Evolutionary conservation across 2,329 filamentous ascomycete genomes (phyloP), one percentile per base, ranked within the genome.

Genomic region (Blumeria graminis): DNA sequence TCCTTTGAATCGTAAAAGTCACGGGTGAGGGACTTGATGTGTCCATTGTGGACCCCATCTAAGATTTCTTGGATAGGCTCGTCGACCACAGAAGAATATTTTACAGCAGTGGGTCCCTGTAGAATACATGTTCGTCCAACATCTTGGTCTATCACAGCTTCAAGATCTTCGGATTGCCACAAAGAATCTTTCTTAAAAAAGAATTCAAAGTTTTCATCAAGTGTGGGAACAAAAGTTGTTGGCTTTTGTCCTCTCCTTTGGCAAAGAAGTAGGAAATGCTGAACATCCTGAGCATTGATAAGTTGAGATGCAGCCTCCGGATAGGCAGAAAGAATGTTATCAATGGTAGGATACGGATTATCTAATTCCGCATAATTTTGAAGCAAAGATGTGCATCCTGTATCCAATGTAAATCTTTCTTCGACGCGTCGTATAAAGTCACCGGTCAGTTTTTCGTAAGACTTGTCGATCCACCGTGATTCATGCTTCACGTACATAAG

Each of bases 131-230:
- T 94, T 67, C 93, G 81, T 61, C 87, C 89, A 58, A 98, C 92
- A 67, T 98, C 93, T 70, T 96, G 92, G 63, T 77, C 90, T 59
- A 95, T 89, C 57, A 98, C 89, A 56, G 92, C 92, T 65, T 93
- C 90, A 10, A 98, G 76, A 65, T 98, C 92, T 71, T 98, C 92
- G 0, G 92, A 96, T 71, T 98, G 92, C 92, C 92, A 98, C 7
- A 98, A 77, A 1, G 92, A 98, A 69, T 98, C 92, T 74, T 98
- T 98, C 81, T 98, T 98, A 82, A 98, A 98, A 74, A 87, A 98
- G 72, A 93, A 94, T 68, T 98, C 92, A 62, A 98, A 98, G 68
- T 90, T 94, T 60, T 94, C 88, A 64, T 98, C 92, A 22, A 98
- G 76, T n/a, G 84, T 76, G 5, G 92, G 92, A 34, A 98, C 89